These are phyloP conservation scores for Russula dissimulans DNA, from an alignment of 768 basidiomycete genomes.

Conservation along the genomic window DNA sequence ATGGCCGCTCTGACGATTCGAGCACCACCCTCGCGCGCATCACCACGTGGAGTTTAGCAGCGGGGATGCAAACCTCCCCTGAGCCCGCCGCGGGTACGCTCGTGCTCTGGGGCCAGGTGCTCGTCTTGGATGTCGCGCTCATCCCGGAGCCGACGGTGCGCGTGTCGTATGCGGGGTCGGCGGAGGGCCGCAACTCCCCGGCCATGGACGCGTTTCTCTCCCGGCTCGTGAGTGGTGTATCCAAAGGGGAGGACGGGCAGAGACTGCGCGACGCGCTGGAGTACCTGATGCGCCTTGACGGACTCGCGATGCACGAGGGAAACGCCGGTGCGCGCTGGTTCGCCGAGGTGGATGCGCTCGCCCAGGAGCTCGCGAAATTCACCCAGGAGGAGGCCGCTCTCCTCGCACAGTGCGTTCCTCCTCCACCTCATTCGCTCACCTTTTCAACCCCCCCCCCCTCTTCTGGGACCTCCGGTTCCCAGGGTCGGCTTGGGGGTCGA, in stretches of 20 bases:
- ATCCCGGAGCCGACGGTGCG: slow-evolving; percentile 51
- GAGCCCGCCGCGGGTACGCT: slow-evolving; percentile 2
- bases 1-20: slow-evolving; percentile 5
- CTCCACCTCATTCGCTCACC: slow-evolving; percentile 13
- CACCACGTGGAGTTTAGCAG: slow-evolving; percentile 6
- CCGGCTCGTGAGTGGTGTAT: slow-evolving; percentile 36
- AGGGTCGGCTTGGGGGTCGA: neutral
- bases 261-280: slow-evolving; percentile 42
- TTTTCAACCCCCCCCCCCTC: neutral
- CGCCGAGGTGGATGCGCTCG: slow-evolving; percentile 49
- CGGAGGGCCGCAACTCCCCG: slow-evolving; percentile 35
- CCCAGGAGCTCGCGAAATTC: slow-evolving; percentile 39
- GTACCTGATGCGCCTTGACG: slow-evolving; percentile 67
- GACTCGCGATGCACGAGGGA: slow-evolving; percentile 50
- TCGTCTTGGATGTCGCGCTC: slow-evolving; percentile 16
- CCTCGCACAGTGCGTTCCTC: slow-evolving; percentile 39
- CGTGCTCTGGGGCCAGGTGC: slow-evolving; percentile 9
- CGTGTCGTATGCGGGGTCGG: slow-evolving; percentile 54
- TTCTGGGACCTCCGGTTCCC: slow-evolving; percentile 17
- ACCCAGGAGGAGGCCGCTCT: slow-evolving; percentile 44
- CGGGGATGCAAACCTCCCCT: slow-evolving; percentile 15
- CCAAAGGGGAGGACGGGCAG: slow-evolving; percentile 44
- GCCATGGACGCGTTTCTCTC: slow-evolving; percentile 58
- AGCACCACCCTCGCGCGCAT: slow-evolving; percentile 3
- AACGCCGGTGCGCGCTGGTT: slow-evolving; percentile 70